Evolutionary conservation across 148 eudicot genomes (phyloP).

Genomic region (Cornus controversa): DNA sequence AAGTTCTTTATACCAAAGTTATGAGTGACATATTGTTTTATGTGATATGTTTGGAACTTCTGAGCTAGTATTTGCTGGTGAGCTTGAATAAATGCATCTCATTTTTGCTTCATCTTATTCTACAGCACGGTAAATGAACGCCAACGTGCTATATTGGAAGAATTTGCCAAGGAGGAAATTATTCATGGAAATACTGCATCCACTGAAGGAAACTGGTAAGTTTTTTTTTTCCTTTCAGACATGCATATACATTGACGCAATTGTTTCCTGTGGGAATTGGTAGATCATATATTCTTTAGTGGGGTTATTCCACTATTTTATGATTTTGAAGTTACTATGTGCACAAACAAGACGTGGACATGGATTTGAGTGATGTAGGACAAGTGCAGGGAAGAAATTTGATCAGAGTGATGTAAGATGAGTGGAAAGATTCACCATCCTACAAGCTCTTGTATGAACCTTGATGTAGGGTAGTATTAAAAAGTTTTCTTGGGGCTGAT

Average conservation of each 20-base stretch:
- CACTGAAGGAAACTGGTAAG: constrained; percentile 67
- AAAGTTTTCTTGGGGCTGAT: too few species aligned
- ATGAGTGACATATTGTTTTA: not conserved
- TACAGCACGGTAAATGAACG: constrained; percentile 74
- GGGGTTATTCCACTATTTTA: not conserved
- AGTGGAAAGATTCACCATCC: too few species aligned
- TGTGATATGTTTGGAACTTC: not conserved
- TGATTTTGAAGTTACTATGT: not conserved
- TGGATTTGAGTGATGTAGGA: not conserved
- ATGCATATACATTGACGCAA: not conserved
- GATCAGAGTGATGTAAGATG: too few species aligned
- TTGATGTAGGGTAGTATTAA: too few species aligned
- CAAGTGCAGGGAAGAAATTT: too few species aligned
- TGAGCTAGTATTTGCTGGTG: not conserved
- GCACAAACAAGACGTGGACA: not conserved
- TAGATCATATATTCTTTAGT: not conserved
- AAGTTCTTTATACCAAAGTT: not conserved
- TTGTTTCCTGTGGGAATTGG: not conserved
- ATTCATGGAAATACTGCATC: constrained; percentile 43
- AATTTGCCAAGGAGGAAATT: constrained; percentile 79
- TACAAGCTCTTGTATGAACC: too few species aligned
- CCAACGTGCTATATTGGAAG: constrained; percentile 88
- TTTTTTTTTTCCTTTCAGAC: constrained; percentile 2
- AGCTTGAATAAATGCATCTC: constrained; percentile 7
- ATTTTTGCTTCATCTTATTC: constrained; percentile 9